phyloP scores from a whole-genome alignment of 345 rosid species.

The Carallia pectinifolia region DNA sequence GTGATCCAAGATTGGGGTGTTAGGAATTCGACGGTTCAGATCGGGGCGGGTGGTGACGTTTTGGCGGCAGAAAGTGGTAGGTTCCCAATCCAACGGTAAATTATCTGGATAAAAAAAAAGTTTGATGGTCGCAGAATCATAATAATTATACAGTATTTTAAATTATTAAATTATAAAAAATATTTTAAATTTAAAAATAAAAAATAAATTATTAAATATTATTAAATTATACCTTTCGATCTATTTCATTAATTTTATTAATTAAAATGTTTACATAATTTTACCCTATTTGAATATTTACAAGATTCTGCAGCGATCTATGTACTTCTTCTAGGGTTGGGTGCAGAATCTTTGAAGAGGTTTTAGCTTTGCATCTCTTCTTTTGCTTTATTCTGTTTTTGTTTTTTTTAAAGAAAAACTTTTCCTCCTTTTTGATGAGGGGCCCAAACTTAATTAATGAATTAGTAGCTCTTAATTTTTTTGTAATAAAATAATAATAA shows the following conservation, averaged over 20 bases:
- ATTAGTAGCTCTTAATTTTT: no score
- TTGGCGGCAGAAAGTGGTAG: slow-evolving; percentile 30
- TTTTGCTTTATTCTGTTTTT: background rate
- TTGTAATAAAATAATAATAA: no score
- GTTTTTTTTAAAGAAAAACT: background rate
- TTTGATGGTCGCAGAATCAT: no score
- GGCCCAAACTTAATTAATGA: background rate
- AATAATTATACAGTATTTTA: no score
- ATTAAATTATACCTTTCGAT: no score
- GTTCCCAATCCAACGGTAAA: slow-evolving; percentile 7
- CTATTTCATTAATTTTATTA: no score
- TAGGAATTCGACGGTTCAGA: slow-evolving; percentile 27
- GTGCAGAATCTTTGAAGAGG: slow-evolving; percentile 13
- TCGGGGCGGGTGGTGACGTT: slow-evolving; percentile 9
- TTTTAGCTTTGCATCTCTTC: background rate
- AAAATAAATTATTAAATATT: no score
- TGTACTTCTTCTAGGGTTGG: background rate
- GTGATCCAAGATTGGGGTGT: background rate
- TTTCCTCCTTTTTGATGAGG: slow-evolving; percentile 9
- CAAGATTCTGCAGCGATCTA: slow-evolving; percentile 9
- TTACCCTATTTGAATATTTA: background rate
- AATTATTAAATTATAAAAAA: no score
- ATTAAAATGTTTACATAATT: no score
- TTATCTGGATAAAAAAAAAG: background rate
- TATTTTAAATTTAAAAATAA: no score